A percentile compares a stretch with the other conserved stretches of the same genome.
Evolutionary conservation across 352 stramenopile species (phyloP).

Genomic region (Pythium aristosporum): DNA sequence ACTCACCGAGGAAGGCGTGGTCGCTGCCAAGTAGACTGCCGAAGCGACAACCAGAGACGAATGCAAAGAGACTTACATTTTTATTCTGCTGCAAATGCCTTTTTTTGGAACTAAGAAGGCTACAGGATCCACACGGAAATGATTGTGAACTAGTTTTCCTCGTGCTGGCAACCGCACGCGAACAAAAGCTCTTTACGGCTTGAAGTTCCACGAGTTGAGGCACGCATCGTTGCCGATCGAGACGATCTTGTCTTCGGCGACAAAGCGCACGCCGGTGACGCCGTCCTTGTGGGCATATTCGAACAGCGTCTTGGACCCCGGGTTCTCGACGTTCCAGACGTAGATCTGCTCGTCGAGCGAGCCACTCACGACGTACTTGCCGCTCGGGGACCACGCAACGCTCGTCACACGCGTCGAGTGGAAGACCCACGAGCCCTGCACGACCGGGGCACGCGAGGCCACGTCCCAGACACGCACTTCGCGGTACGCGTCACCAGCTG

Average conservation of each 20-base stretch:
- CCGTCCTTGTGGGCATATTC: slow-evolving; percentile 85
- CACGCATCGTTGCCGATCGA: slow-evolving; percentile 83
- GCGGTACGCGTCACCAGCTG: slow-evolving; percentile 84
- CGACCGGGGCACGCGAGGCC: slow-evolving; percentile 72
- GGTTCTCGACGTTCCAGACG: slow-evolving; percentile 92
- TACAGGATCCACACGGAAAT: neutral
- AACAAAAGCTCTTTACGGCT: slow-evolving; percentile 13
- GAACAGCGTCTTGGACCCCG: slow-evolving; percentile 62
- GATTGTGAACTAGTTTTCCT: neutral
- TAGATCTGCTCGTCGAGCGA: slow-evolving; percentile 96
- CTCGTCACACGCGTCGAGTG: slow-evolving; percentile 94
- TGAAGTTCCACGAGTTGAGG: slow-evolving; percentile 75
- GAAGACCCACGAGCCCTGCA: slow-evolving; percentile 95
- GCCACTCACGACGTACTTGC: slow-evolving; percentile 90
- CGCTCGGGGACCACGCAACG: slow-evolving; percentile 92
- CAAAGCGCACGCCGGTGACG: slow-evolving; percentile 71
- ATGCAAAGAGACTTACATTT: slow-evolving; percentile 9
- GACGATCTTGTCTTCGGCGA: slow-evolving; percentile 68
- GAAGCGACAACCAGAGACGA: neutral
- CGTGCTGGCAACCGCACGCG: neutral
- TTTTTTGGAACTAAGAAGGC: slow-evolving; percentile 3
- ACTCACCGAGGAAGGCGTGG: slow-evolving; percentile 50
- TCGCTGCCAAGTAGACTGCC: slow-evolving; percentile 20
- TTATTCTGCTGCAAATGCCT: slow-evolving; percentile 10
- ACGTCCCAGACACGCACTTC: slow-evolving; percentile 91